Conservation (phyloP, 148 eudicot genomes). For the Polygonum aviculare region DNA sequence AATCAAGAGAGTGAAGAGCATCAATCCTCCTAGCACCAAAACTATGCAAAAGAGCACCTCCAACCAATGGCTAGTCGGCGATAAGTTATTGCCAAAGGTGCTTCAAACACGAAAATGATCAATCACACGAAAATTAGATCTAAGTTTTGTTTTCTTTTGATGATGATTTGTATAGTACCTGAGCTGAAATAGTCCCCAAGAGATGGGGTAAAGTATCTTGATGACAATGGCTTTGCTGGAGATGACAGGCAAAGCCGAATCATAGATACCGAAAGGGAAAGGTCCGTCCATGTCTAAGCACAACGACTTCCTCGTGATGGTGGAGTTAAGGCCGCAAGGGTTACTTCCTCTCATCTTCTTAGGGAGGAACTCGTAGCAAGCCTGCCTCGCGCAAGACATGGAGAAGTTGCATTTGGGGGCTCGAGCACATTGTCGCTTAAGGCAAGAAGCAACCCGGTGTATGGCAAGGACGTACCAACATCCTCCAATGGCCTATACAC, state of each 20-base stretch:
- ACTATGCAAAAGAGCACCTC: conserved; percentile 24
- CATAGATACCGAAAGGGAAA: conserved; percentile 63
- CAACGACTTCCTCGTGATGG: conserved; percentile 30
- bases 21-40: conserved; percentile 24
- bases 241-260: conserved; percentile 65
- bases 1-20: conserved; percentile 29
- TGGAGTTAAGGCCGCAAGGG: conserved; percentile 21
- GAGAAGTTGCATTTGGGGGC: conserved; percentile 34
- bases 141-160: background rate
- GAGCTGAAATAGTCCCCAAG: conserved; percentile 81
- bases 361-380: conserved; percentile 39
- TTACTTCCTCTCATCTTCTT: conserved; percentile 16
- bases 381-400: conserved; percentile 50
- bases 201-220: conserved; percentile 81
- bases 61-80: conserved; percentile 18
- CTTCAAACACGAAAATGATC: conserved; percentile 7
- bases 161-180: conserved; percentile 30
- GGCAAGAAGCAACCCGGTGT: conserved; percentile 70
- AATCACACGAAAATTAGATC: background rate
- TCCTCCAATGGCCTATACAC: conserved; percentile 69
- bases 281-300: conserved; percentile 60
- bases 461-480: conserved; percentile 92
- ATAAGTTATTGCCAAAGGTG: conserved; percentile 36
- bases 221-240: conserved; percentile 65
- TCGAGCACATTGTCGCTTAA: conserved; percentile 47